Base-by-base conservation (phyloP, 495 filamentous ascomycete species). In the Apiosordaria backusii region DNA sequence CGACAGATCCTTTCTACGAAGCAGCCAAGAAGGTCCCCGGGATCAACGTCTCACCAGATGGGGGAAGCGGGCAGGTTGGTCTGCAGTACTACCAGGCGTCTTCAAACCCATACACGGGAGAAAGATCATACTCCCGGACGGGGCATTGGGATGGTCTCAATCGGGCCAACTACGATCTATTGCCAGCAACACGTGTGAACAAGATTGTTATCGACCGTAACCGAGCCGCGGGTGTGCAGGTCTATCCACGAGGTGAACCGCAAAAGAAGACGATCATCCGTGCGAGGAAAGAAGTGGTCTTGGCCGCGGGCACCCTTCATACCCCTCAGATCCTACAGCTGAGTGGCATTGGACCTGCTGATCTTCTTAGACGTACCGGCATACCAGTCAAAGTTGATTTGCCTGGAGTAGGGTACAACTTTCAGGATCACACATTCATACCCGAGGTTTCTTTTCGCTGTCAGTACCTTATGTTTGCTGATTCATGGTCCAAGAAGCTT, bases 341-440 rank as follows among this genome's bases (percentile, higher is more conserved):
- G 10, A 79, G 76, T 62, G 84, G 84, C n/a, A 75, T 85, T 52
- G 84, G 84, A 15, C 75, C 79, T 6, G 69, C 72, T 6, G 67
- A 67, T 7, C 64, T 86, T 13, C 70, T 87, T 0, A 61, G 74
- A n/a, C 55, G 66, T 7, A 74, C 77, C 27, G 70, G 73, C 3
- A 80, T 87, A 24, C 66, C 73, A 0, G 64, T 81, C 3, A 65
- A 78, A 4, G 65, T 81, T 4, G 76, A 86, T 62, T 68, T 83
- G 1, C 80, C 84, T 0, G 78, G 82, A 18, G 85, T 87, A n/a
- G 85, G 85, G 15, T 76, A 79, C 57, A 85, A 87, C 64, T 80
- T 85, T 64, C 85, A 87, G 61, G 85, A 86, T 63, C 83, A 86
- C 62, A 69, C 76, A 6, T 75, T 77, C 66, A 57, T 75, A 22